Conservation (phyloP, 306 rosid species). For the Cucumis cinereus region DNA sequence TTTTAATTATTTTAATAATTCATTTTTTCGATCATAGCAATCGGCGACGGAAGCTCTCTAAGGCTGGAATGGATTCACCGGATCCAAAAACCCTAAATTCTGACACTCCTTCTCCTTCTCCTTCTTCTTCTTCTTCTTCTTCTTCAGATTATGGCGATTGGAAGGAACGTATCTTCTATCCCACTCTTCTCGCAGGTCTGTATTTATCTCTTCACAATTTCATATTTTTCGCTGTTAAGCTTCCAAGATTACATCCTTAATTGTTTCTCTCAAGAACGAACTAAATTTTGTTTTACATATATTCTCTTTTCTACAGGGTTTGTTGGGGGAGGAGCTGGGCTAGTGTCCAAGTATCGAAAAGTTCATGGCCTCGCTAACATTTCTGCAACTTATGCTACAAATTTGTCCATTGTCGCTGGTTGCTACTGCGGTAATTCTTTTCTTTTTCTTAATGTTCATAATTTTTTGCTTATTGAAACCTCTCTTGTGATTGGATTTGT, state of each 20-base stretch:
- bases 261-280: neutral
- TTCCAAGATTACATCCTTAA: neutral
- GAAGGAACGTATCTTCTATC: conserved; percentile 54
- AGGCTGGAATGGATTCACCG: conserved; percentile 18
- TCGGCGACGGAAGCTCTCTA: neutral
- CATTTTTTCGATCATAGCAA: neutral
- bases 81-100: conserved; percentile 14
- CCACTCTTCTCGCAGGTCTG: conserved; percentile 65
- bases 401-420: conserved; percentile 56
- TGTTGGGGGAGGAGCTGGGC: conserved; percentile 76
- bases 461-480: neutral
- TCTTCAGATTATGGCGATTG: conserved; percentile 25
- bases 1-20: neutral
- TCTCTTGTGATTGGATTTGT: neutral
- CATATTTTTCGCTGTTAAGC: neutral
- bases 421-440: conserved; percentile 68
- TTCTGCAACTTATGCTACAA: conserved; percentile 60
- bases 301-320: conserved; percentile 29
- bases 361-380: conserved; percentile 47
- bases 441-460: neutral
- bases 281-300: neutral
- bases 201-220: neutral
- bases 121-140: conserved; percentile 6
- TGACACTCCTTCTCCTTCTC: neutral
- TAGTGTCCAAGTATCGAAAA: conserved; percentile 62